Percentiles rank a stretch among this genome's conserved stretches.
These are phyloP conservation scores for Mimosa bimucronata DNA, from an alignment of 306 rosid species.

Conservation along the genomic window DNA sequence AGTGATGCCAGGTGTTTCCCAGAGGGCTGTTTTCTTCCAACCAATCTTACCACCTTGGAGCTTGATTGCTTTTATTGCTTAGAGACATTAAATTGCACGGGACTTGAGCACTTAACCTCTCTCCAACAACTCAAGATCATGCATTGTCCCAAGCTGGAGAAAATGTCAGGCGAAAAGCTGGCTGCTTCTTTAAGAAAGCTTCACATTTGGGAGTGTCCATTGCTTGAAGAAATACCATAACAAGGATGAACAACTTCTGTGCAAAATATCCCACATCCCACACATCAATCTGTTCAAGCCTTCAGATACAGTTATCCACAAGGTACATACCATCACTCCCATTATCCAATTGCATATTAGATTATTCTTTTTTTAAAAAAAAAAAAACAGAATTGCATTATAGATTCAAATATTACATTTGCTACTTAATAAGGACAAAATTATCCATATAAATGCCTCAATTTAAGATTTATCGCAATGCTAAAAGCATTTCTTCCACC, in stretches of 20 bases:
- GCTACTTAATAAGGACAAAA: too few species aligned
- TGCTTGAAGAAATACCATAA: not conserved
- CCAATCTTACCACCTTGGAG: not conserved
- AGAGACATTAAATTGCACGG: constrained; percentile 6
- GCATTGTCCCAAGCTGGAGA: not conserved
- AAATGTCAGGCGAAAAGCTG: not conserved
- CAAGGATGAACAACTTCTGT: not conserved
- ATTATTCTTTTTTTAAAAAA: too few species aligned
- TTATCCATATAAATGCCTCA: too few species aligned
- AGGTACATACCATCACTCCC: too few species aligned
- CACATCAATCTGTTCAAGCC: not conserved
- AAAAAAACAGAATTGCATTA: too few species aligned
- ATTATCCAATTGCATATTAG: too few species aligned
- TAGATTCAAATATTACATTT: too few species aligned
- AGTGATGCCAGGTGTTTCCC: not conserved
- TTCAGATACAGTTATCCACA: too few species aligned
- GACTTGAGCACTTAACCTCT: constrained; percentile 15
- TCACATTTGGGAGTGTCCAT: rapidly evolving
- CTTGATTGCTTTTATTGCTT: rapidly evolving
- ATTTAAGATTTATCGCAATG: too few species aligned
- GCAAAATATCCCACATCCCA: not conserved
- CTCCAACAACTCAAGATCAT: not conserved
- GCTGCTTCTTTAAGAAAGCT: constrained; percentile 19
- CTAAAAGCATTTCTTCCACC: too few species aligned
- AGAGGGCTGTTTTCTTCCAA: not conserved